Percentiles rank a stretch among this genome's conserved stretches.
Conservation (phyloP, 202 grass and related monocot species). For the Musa balbisiana region DNA sequence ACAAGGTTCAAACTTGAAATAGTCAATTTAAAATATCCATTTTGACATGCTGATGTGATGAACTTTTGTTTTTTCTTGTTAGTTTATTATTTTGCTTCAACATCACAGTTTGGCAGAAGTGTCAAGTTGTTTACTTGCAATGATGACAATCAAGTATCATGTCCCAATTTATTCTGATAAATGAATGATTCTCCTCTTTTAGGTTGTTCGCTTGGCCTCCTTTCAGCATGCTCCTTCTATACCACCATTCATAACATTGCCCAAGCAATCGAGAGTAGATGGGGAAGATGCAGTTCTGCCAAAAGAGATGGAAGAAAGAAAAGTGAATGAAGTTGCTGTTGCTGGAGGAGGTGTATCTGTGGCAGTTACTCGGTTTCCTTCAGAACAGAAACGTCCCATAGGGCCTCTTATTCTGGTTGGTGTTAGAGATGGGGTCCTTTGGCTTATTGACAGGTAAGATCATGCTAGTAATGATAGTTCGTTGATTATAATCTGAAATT, state of each 20-base stretch:
- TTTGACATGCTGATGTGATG: too few species aligned
- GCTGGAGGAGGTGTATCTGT: slow-evolving; percentile 97
- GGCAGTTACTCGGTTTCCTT: slow-evolving; percentile 86
- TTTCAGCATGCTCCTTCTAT: slow-evolving; percentile 92
- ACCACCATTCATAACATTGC: slow-evolving; percentile 87
- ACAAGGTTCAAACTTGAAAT: too few species aligned
- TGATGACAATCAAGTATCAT: too few species aligned
- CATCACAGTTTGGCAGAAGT: background rate
- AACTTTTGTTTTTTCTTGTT: too few species aligned
- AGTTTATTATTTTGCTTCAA: too few species aligned
- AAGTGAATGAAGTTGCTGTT: slow-evolving; percentile 88
- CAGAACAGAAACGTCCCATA: slow-evolving; percentile 89
- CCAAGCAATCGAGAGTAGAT: slow-evolving; percentile 67
- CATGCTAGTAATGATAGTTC: background rate
- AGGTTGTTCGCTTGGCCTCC: slow-evolving; percentile 98
- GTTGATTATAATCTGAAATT: background rate
- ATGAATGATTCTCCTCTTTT: slow-evolving; percentile 12
- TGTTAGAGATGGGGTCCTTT: slow-evolving; percentile 91
- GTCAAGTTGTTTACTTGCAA: background rate
- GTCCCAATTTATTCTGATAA: background rate
- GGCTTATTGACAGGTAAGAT: slow-evolving; percentile 87
- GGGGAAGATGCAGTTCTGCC: slow-evolving; percentile 56
- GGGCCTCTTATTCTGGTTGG: slow-evolving; percentile 90
- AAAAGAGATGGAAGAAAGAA: slow-evolving; percentile 91
- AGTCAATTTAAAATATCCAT: too few species aligned